Base-by-base conservation (phyloP, 306 rosid genomes). In the Begonia fuchsioides region DNA sequence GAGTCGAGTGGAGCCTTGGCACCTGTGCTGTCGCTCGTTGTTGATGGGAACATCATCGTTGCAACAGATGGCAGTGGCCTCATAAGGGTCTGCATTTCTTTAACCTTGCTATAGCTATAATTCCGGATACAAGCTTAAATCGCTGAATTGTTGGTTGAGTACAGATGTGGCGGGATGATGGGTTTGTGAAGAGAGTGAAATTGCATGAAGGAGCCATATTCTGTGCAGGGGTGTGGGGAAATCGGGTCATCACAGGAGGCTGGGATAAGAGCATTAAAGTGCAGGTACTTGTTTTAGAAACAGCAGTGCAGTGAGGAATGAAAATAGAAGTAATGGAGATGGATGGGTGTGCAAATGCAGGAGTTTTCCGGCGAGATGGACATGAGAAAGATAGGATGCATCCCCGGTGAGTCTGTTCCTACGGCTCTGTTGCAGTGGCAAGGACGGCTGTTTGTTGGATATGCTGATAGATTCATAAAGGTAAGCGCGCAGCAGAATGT, bases 141-240 rank as follows among this genome's bases (percentile, higher is more conserved):
- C n/a, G n/a, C n/a, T 20, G 32, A 20, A 2, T 2, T 20, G 1
- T 20, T 20, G 5, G 32, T 20, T 20, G 32, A 20, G 5, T 2
- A 2, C 67, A 90, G 97, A 81, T 84, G 50, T 90, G 97, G 97
- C 78, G 73, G 64, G 79, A 90, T 7, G 97, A 76, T 15, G 69
- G 62, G 55, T 71, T 75, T 55, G 69, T 72, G 82, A 72, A 54
- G 49, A 59, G 80, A 48, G 55, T 76, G 57, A 52, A 64, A 57
- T 43, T 78, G 72, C 95, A 90, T 47, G 61, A 62, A 43, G 90
- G 93, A 61, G 77, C 93, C 20, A 72, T 79, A 50, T 79, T 81
- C 68, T 76, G 93, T 12, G 58, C 53, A 64, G 63, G 72, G 46
- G 58, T 78, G 76, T 72, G 70, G 49, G 90, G 80, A 11, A 74